Evolutionary conservation across 1,139 yeast species (phyloP).

Genomic region (Candida sanyaensis): DNA sequence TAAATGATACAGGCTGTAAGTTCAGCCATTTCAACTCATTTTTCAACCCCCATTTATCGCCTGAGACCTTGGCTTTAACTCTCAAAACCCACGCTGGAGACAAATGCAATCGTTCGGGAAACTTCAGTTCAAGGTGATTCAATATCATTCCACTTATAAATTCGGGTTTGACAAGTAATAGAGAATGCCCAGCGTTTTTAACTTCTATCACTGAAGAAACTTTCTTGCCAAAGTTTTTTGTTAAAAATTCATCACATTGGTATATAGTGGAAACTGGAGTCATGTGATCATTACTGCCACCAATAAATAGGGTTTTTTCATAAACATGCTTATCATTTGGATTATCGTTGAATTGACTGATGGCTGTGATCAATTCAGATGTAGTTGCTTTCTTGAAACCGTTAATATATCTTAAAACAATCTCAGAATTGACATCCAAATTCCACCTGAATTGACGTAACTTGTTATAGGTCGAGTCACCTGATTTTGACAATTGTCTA

Average conservation of each 20-base stretch:
- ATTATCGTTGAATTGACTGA: slow-evolving; percentile 36
- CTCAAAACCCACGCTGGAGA: slow-evolving; percentile 67
- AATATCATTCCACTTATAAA: slow-evolving; percentile 62
- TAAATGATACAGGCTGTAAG: slow-evolving; percentile 51
- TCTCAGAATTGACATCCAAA: slow-evolving; percentile 57
- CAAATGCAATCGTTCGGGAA: slow-evolving; percentile 49
- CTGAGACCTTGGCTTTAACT: slow-evolving; percentile 60
- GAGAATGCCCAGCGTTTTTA: slow-evolving; percentile 65
- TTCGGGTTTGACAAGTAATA: slow-evolving; percentile 66
- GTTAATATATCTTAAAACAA: slow-evolving; percentile 54
- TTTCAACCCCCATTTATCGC: slow-evolving; percentile 79
- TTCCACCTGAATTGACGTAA: slow-evolving; percentile 71
- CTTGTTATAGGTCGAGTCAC: slow-evolving; percentile 41
- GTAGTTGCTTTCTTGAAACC: slow-evolving; percentile 48
- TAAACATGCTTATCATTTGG: slow-evolving; percentile 31
- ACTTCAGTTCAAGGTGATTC: slow-evolving; percentile 54
- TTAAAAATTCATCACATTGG: slow-evolving; percentile 26
- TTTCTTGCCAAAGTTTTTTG: slow-evolving; percentile 25
- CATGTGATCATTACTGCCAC: slow-evolving; percentile 59
- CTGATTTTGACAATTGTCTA: slow-evolving; percentile 47
- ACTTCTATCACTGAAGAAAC: slow-evolving; percentile 42
- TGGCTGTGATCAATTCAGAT: slow-evolving; percentile 46
- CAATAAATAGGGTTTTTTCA: slow-evolving; percentile 51
- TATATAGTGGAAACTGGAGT: slow-evolving; percentile 46
- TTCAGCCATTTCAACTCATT: slow-evolving; percentile 73